Conservation (phyloP, 306 rosid genomes). For the Hylodesmum podocarpum region DNA sequence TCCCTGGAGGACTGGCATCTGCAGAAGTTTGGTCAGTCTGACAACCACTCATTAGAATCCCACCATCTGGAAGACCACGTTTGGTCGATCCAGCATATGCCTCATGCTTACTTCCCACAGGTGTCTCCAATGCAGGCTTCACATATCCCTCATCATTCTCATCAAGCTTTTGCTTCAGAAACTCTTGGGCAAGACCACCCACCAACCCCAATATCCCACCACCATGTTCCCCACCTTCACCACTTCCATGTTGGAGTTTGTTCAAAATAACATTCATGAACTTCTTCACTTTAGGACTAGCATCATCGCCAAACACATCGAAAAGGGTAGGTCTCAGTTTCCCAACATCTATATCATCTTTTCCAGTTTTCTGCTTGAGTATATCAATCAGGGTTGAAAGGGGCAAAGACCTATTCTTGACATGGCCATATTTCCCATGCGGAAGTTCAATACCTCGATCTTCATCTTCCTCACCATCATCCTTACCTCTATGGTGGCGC, state of each 20-base stretch:
- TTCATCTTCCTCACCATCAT: constrained; percentile 35
- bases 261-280: constrained; percentile 75
- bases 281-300: constrained; percentile 98
- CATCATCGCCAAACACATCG: constrained; percentile 91
- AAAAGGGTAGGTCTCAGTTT: constrained; percentile 84
- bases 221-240: constrained; percentile 31
- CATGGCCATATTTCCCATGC: constrained; percentile 45
- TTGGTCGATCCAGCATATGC: constrained; percentile 72
- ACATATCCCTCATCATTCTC: constrained; percentile 72
- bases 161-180: constrained; percentile 73
- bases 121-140: constrained; percentile 71
- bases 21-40: constrained; percentile 89
- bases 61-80: constrained; percentile 56
- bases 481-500: constrained; percentile 30
- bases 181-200: constrained; percentile 83
- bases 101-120: constrained; percentile 64
- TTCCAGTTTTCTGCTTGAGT: constrained; percentile 91
- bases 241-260: constrained; percentile 54
- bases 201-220: constrained; percentile 75
- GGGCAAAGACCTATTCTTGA: constrained; percentile 68
- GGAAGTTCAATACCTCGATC: constrained; percentile 52
- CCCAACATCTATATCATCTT: constrained; percentile 85
- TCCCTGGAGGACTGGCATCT: constrained; percentile 76
- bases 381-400: constrained; percentile 83
- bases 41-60: constrained; percentile 88